These are phyloP conservation scores for Cystofilobasidium capitatum DNA, from an alignment of 768 basidiomycete species.

Conservation along the genomic window DNA sequence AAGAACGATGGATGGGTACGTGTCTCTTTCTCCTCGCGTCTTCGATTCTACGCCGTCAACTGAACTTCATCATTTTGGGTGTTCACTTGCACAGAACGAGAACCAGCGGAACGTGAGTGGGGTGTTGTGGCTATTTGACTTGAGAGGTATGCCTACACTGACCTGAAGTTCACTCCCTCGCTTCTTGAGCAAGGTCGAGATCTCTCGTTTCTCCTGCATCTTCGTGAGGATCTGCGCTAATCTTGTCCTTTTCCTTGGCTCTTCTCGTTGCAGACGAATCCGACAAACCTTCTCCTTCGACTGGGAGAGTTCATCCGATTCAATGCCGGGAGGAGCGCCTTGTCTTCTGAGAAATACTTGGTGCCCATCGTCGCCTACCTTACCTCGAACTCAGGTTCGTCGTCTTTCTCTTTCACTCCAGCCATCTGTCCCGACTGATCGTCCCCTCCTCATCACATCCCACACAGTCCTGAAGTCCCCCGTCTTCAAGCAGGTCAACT, in stretches of 20 bases:
- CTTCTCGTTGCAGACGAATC: not conserved
- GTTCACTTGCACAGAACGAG: no score
- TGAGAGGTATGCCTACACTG: no score
- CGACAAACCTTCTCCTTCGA: slow-evolving; percentile 45
- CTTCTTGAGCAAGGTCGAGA: not conserved
- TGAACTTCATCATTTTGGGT: no score
- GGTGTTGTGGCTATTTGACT: no score
- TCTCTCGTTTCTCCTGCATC: no score
- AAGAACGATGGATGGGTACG: not conserved
- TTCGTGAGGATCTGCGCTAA: no score
- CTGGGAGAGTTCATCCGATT: slow-evolving; percentile 49
- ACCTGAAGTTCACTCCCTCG: no score
- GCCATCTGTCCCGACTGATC: slow-evolving; percentile 55
- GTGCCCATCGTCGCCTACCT: slow-evolving; percentile 46
- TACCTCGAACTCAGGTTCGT: not conserved
- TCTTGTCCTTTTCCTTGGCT: no score
- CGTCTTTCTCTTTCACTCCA: not conserved
- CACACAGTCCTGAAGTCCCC: not conserved
- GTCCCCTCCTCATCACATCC: slow-evolving; percentile 49
- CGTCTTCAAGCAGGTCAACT: slow-evolving; percentile 34
- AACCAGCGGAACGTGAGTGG: no score
- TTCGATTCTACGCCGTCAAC: no score
- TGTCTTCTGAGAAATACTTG: slow-evolving; percentile 56
- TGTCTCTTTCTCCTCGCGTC: not conserved
- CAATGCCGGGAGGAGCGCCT: slow-evolving; percentile 36